Evolutionary conservation across 2,329 filamentous ascomycete species (phyloP).

Genomic region (Tricladium varicosporioides): DNA sequence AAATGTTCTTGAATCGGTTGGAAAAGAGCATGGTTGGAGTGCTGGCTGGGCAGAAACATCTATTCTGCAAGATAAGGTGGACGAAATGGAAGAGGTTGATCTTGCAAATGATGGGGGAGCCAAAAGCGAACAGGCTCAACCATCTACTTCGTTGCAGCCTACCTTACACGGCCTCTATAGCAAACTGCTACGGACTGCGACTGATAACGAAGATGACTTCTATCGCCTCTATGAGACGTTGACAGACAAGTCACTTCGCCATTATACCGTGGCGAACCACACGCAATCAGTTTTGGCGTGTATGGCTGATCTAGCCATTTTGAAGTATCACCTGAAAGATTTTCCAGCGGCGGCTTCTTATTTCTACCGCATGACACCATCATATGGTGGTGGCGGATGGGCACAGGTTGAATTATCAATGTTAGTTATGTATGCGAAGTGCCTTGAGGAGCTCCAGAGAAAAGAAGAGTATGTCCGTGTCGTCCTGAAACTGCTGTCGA

Average conservation of each 20-base stretch:
- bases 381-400: slow-evolving; percentile 79
- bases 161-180: slow-evolving; percentile 49
- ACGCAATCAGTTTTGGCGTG: slow-evolving; percentile 73
- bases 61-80: slow-evolving; percentile 33
- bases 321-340: slow-evolving; percentile 76
- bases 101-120: slow-evolving; percentile 39
- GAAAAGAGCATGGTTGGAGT: slow-evolving; percentile 69
- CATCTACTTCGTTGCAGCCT: slow-evolving; percentile 9
- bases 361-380: slow-evolving; percentile 74
- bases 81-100: slow-evolving; percentile 55
- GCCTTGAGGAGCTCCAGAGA: slow-evolving; percentile 72
- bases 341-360: slow-evolving; percentile 71
- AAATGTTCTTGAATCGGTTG: slow-evolving; percentile 73
- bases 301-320: slow-evolving; percentile 79
- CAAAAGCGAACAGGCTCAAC: neutral
- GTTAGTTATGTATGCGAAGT: slow-evolving; percentile 81
- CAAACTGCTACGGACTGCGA: slow-evolving; percentile 56
- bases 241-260: slow-evolving; percentile 80
- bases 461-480: slow-evolving; percentile 78
- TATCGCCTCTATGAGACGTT: slow-evolving; percentile 69
- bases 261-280: slow-evolving; percentile 78
- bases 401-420: slow-evolving; percentile 76
- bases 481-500: slow-evolving; percentile 70
- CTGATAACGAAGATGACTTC: slow-evolving; percentile 62
- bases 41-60: slow-evolving; percentile 70